These are phyloP conservation scores for Hanseniaspora guilliermondii DNA, from an alignment of 805 yeast genomes.

Conservation along the genomic window DNA sequence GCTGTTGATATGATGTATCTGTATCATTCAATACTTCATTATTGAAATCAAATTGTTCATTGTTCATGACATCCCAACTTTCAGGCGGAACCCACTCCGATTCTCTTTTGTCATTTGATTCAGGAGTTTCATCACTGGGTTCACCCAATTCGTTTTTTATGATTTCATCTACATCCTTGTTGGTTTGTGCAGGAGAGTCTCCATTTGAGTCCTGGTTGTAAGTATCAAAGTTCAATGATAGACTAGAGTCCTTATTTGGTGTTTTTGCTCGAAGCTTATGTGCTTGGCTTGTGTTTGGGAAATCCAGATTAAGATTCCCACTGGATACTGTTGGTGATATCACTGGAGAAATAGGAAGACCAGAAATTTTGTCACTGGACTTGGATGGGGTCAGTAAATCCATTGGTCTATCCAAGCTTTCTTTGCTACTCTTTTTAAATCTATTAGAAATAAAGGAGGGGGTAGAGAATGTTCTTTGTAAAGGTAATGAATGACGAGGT, in stretches of 20 bases:
- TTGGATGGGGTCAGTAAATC: not conserved
- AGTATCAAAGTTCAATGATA: not conserved
- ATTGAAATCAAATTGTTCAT: not conserved
- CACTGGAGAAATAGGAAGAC: not conserved
- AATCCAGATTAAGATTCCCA: not conserved
- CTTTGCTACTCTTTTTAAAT: constrained; percentile 2
- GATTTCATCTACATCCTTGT: not conserved
- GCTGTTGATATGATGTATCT: not conserved
- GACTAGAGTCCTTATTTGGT: not conserved
- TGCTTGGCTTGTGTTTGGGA: not conserved
- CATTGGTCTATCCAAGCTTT: not conserved
- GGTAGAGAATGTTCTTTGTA: constrained; percentile 11
- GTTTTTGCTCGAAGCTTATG: not conserved
- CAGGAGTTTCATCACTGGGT: not conserved
- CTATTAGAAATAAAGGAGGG: constrained; percentile 10
- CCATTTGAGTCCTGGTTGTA: not conserved
- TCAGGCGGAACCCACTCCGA: constrained; percentile 12
- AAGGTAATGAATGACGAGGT: not conserved
- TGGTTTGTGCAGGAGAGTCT: not conserved
- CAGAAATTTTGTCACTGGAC: not conserved
- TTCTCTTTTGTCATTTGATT: not conserved
- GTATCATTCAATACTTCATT: not conserved
- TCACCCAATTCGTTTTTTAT: not conserved
- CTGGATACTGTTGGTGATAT: not conserved
- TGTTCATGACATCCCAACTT: constrained; percentile 13